Evolutionary conservation across 768 basidiomycete species (phyloP).

Genomic region (Psilocybe tampanensis): DNA sequence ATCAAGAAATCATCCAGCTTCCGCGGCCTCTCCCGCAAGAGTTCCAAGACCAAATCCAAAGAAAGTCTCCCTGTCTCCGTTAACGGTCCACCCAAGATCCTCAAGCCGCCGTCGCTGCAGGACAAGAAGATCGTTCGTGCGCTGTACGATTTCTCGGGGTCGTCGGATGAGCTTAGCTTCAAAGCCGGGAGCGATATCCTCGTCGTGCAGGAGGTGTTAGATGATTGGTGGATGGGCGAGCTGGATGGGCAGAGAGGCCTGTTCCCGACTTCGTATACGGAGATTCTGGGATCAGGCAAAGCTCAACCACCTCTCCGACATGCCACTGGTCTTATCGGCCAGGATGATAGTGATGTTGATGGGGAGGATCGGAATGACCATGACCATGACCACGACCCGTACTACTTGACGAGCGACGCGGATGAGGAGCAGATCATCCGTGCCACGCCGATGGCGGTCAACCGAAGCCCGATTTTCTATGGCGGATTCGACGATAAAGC

Average conservation of each 20-base stretch:
- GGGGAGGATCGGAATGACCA: conserved; percentile 2
- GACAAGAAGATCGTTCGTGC: conserved; percentile 66
- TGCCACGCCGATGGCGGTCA: conserved; percentile 43
- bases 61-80: conserved; percentile 22
- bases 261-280: conserved; percentile 81
- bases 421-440: conserved; percentile 55
- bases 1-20: conserved; percentile 29
- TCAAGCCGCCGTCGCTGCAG: conserved; percentile 53
- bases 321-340: not conserved
- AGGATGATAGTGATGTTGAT: conserved; percentile 10
- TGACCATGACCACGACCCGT: conserved; percentile 25
- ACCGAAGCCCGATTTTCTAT: conserved; percentile 45
- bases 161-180: conserved; percentile 79
- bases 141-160: conserved; percentile 73
- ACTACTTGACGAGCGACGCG: conserved; percentile 34
- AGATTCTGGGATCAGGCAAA: conserved; percentile 36
- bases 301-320: conserved; percentile 19
- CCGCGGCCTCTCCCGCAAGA: conserved; percentile 26
- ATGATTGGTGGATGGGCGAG: conserved; percentile 93
- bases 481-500: conserved; percentile 42
- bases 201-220: conserved; percentile 79
- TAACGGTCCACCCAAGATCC: conserved; percentile 28
- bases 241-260: conserved; percentile 70
- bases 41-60: conserved; percentile 37
- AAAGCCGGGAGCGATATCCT: conserved; percentile 73